Conservation (phyloP, 2,329 filamentous ascomycete genomes). For the Purpureocillium lavendulum region DNA sequence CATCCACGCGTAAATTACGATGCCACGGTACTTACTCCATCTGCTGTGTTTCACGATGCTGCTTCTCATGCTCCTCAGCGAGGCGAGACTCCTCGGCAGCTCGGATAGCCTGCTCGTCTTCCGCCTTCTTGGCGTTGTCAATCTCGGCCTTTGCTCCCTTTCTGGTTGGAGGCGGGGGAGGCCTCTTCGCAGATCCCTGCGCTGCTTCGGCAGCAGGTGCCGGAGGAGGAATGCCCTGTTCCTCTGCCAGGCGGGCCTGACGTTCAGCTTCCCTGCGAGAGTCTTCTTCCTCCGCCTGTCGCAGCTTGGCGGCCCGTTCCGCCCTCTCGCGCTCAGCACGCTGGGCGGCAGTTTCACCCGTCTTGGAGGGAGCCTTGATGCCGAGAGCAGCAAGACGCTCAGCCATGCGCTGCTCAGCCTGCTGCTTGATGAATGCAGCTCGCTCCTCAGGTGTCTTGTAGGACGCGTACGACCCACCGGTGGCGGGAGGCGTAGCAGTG, state of each 20-base stretch:
- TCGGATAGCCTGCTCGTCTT: constrained; percentile 47
- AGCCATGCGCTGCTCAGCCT: constrained; percentile 94
- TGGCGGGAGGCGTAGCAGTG: constrained; percentile 34
- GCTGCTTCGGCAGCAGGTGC: constrained; percentile 39
- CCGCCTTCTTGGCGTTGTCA: constrained; percentile 45
- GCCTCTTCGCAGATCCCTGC: constrained; percentile 49
- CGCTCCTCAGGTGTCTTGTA: constrained; percentile 91
- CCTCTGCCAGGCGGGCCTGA: constrained; percentile 72
- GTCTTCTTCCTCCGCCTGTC: constrained; percentile 91
- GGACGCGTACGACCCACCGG: constrained; percentile 64
- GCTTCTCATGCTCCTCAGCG: constrained; percentile 64
- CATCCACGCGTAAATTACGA: too few species aligned
- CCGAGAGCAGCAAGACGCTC: constrained; percentile 90
- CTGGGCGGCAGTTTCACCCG: constrained; percentile 74
- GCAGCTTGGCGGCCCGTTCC: constrained; percentile 79
- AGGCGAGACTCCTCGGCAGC: constrained; percentile 59
- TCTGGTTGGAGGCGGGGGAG: constrained; percentile 72
- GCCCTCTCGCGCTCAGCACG: constrained; percentile 79
- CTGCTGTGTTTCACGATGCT: constrained; percentile 62
- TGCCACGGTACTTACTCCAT: constrained; percentile 64
- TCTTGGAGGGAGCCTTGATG: constrained; percentile 73
- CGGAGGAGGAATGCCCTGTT: constrained; percentile 58
- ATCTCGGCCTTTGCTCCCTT: constrained; percentile 58
- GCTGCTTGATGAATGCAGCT: constrained; percentile 92
- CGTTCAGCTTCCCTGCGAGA: constrained; percentile 79